A percentile compares a stretch with the other conserved stretches of the same genome.
These are phyloP conservation scores for Aspergillus diversus DNA, from an alignment of 495 filamentous ascomycete species.

Conservation along the genomic window DNA sequence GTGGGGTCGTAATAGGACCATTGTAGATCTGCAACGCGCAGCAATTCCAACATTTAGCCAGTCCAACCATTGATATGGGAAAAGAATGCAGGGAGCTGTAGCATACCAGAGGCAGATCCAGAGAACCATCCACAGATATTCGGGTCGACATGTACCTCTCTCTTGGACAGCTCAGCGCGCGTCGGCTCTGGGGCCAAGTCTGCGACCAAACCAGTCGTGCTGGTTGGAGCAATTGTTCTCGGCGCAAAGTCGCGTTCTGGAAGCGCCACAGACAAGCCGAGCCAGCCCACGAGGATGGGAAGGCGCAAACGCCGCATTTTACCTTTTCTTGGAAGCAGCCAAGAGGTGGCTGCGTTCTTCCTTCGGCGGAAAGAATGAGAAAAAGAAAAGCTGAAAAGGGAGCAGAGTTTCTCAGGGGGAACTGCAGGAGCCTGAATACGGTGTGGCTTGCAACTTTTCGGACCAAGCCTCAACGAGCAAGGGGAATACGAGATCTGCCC, in stretches of 20 bases:
- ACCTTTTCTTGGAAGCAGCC: too few species aligned
- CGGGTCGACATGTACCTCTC: not conserved
- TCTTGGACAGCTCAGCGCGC: not conserved
- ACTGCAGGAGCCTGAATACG: too few species aligned
- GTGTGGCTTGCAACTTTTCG: too few species aligned
- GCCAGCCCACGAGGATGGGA: too few species aligned
- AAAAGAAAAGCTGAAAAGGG: too few species aligned
- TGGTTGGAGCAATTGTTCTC: not conserved
- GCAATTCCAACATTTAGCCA: not conserved
- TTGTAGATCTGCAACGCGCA: not conserved
- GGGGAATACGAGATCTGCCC: too few species aligned
- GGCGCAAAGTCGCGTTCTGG: not conserved
- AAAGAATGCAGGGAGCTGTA: not conserved
- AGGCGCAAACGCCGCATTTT: too few species aligned
- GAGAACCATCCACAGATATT: slow-evolving; percentile 1
- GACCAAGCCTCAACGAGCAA: too few species aligned
- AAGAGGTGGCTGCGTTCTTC: too few species aligned
- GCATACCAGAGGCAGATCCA: not conserved
- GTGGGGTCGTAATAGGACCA: not conserved
- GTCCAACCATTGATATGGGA: not conserved
- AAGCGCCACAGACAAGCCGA: too few species aligned
- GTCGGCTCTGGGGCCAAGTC: not conserved
- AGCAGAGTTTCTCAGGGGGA: too few species aligned
- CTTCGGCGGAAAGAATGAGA: too few species aligned
- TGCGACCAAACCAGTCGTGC: not conserved